Conservation (phyloP, 2,329 filamentous ascomycete species). For the Colletotrichum tamarilloi region DNA sequence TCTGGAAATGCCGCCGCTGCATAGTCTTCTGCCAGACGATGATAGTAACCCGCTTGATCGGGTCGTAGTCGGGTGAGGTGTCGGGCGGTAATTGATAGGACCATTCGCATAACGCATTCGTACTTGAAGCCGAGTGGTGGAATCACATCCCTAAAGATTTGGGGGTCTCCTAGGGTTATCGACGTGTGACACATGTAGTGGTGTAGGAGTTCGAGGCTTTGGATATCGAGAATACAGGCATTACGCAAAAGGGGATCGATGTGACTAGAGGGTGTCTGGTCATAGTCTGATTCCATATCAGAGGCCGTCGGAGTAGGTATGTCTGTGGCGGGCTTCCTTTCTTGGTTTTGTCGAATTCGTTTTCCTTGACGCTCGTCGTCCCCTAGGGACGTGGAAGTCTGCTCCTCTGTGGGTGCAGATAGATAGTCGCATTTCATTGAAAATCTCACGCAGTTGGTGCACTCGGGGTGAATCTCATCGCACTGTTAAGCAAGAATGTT, state of each 20-base stretch:
- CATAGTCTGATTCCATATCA: background rate
- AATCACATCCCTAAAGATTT: slow-evolving; percentile 35
- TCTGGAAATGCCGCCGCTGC: slow-evolving; percentile 31
- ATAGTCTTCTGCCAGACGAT: slow-evolving; percentile 35
- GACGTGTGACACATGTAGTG: slow-evolving; percentile 38
- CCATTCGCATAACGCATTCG: slow-evolving; percentile 38
- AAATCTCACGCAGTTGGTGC: slow-evolving; percentile 28
- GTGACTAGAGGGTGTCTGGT: too few species aligned
- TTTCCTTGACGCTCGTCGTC: background rate
- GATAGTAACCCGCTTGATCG: slow-evolving; percentile 1
- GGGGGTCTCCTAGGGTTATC: slow-evolving; percentile 32
- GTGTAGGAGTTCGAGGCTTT: slow-evolving; percentile 40
- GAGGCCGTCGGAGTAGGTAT: background rate
- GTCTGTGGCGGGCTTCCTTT: background rate
- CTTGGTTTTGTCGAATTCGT: background rate
- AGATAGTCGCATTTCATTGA: slow-evolving; percentile 29
- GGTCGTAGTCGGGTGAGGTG: slow-evolving; percentile 33
- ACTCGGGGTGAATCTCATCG: slow-evolving; percentile 33
- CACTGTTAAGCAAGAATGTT: slow-evolving; percentile 13
- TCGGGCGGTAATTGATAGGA: slow-evolving; percentile 38
- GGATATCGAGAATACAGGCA: slow-evolving; percentile 28
- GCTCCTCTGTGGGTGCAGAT: background rate
- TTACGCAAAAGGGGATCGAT: background rate
- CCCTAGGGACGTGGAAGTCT: background rate
- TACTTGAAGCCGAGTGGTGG: slow-evolving; percentile 39